These are phyloP conservation scores for Tuber borchii DNA, from an alignment of 495 filamentous ascomycete genomes.

Conservation along the genomic window DNA sequence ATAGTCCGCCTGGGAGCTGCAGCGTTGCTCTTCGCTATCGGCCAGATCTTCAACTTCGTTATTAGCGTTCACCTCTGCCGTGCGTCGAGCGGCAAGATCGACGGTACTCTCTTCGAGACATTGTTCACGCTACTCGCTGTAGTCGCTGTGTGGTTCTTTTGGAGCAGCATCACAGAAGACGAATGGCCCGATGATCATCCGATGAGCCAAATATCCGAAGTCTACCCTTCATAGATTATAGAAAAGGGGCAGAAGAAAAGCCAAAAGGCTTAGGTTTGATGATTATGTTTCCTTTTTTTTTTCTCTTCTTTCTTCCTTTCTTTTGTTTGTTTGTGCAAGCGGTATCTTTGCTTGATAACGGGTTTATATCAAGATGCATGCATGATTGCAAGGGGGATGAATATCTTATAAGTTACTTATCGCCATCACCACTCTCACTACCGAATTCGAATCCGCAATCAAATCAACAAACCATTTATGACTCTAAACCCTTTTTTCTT, in stretches of 20 bases:
- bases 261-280: constrained; percentile 1
- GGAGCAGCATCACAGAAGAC: constrained; percentile 98
- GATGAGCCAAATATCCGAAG: constrained; percentile 31
- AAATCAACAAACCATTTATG: not conserved
- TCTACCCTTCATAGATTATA: constrained; percentile 25
- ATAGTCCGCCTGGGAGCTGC: constrained; percentile 69
- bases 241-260: not conserved
- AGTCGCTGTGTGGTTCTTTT: constrained; percentile 82
- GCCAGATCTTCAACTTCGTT: constrained; percentile 92
- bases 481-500: constrained; percentile 21
- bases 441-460: not conserved
- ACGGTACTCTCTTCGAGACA: constrained; percentile 88
- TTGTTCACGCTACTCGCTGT: constrained; percentile 83
- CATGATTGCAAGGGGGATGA: not conserved
- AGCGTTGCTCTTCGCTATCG: constrained; percentile 75
- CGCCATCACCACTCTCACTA: not conserved
- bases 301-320: constrained; percentile 33
- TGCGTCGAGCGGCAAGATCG: constrained; percentile 74
- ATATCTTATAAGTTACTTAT: not conserved
- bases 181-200: constrained; percentile 66
- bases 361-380: not conserved
- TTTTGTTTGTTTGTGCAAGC: not conserved
- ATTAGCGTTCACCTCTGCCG: constrained; percentile 83
- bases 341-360: not conserved
- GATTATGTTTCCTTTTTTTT: constrained; percentile 31